Evolutionary conservation across 225 moss, liverwort and hornwort species (phyloP).

Genomic region (Takakia lepidozioides): DNA sequence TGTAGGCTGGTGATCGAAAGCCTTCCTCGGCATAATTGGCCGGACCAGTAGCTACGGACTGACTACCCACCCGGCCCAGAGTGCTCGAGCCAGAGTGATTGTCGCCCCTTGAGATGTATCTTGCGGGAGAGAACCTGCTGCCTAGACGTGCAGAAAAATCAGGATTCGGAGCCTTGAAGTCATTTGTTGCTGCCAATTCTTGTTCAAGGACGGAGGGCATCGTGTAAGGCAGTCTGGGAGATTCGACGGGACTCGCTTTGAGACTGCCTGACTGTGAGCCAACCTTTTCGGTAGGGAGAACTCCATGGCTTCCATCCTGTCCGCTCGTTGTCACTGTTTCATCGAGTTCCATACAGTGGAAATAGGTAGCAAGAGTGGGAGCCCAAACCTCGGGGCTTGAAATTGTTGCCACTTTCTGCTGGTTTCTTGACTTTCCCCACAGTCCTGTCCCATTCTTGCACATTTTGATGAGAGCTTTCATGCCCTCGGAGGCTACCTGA

Average conservation of each 20-base stretch:
- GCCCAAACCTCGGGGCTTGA: conserved; percentile 73
- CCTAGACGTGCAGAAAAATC: conserved; percentile 29
- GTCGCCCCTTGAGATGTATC: conserved; percentile 18
- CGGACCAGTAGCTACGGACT: conserved; percentile 12
- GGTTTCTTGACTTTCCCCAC: conserved; percentile 53
- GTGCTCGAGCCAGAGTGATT: conserved; percentile 5
- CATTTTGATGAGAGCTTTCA: conserved; percentile 73
- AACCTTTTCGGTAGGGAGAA: conserved; percentile 4
- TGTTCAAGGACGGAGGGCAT: conserved; percentile 31
- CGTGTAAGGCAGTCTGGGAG: conserved; percentile 29
- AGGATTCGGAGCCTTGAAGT: conserved; percentile 25
- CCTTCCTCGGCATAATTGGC: conserved; percentile 30
- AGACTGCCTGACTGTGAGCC: conserved; percentile 2
- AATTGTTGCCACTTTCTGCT: too few species aligned
- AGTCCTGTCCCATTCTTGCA: conserved; percentile 51
- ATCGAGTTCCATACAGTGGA: conserved; percentile 42
- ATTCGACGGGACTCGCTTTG: conserved; percentile 3
- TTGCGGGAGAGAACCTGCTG: conserved; percentile 24
- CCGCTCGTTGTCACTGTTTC: conserved; percentile 15
- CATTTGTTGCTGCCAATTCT: conserved; percentile 31
- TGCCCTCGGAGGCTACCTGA: conserved; percentile 43
- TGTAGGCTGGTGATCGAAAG: conserved; percentile 41
- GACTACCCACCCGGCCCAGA: conserved; percentile 17
- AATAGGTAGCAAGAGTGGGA: conserved; percentile 67
- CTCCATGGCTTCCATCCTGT: too few species aligned